phyloP scores from a whole-genome alignment of 1,139 yeast genomes.

The Taphrina betulina region DNA sequence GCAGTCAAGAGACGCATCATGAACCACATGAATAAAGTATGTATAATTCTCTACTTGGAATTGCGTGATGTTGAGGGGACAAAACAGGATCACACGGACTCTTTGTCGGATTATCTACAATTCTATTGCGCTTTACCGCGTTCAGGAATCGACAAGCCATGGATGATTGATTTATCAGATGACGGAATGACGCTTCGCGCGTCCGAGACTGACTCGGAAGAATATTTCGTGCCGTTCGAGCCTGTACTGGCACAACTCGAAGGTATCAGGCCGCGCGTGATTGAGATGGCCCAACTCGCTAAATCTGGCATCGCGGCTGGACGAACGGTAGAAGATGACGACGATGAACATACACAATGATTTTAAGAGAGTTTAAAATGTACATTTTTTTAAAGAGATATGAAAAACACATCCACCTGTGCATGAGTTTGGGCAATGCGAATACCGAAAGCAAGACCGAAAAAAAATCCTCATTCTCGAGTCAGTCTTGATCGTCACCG shows the following conservation, averaged over 20 bases:
- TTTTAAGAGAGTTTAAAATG: too few relatives aligned
- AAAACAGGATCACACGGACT: constrained; percentile 20
- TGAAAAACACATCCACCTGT: too few relatives aligned
- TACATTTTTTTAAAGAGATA: too few relatives aligned
- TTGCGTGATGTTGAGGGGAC: not conserved
- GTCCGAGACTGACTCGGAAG: not conserved
- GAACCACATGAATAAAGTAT: constrained; percentile 27
- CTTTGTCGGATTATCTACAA: constrained; percentile 19
- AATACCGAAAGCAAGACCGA: too few relatives aligned
- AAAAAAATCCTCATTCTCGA: too few relatives aligned
- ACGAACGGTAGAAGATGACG: not conserved
- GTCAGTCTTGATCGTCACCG: too few relatives aligned
- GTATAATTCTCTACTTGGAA: not conserved
- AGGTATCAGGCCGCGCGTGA: constrained; percentile 27
- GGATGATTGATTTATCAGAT: constrained; percentile 20
- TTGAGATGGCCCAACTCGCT: constrained; percentile 25
- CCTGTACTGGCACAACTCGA: constrained; percentile 14
- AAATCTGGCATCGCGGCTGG: constrained; percentile 6
- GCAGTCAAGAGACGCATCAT: constrained; percentile 22
- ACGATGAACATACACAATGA: not conserved
- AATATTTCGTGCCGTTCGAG: constrained; percentile 17
- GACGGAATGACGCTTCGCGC: constrained; percentile 19
- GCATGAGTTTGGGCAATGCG: too few relatives aligned
- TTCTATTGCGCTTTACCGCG: constrained; percentile 8
- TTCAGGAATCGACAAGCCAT: constrained; percentile 3